These are phyloP conservation scores for Trematosphaeria pertusa DNA, from an alignment of 2,329 filamentous ascomycete genomes.

Conservation along the genomic window DNA sequence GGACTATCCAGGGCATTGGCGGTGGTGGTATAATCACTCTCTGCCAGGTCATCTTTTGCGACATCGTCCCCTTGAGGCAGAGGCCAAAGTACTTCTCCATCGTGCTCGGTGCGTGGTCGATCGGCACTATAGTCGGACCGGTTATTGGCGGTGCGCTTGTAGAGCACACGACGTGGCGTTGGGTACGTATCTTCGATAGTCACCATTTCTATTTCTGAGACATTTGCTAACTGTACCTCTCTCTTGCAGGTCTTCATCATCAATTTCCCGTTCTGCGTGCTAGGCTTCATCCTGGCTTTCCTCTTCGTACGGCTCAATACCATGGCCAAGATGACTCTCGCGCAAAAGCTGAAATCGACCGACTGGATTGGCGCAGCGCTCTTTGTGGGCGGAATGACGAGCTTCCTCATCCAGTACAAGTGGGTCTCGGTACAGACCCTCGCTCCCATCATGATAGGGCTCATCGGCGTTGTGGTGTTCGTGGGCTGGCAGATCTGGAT, in stretches of 20 bases:
- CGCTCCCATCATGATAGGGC: constrained; percentile 48
- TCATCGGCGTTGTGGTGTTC: constrained; percentile 37
- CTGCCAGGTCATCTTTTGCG: constrained; percentile 53
- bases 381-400: constrained; percentile 47
- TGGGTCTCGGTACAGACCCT: constrained; percentile 52
- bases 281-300: constrained; percentile 31
- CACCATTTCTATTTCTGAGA: no score
- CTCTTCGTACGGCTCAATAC: constrained; percentile 31
- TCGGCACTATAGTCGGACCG: constrained; percentile 62
- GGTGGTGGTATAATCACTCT: constrained; percentile 51
- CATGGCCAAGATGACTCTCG: constrained; percentile 21
- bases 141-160: constrained; percentile 59
- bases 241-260: no score
- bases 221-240: no score
- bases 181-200: no score
- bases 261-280: constrained; percentile 62
- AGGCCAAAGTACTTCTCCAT: constrained; percentile 52
- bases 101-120: constrained; percentile 55
- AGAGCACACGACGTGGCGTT: constrained; percentile 62
- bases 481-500: constrained; percentile 46
- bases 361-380: constrained; percentile 55
- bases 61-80: constrained; percentile 52
- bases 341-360: constrained; percentile 35
- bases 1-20: constrained; percentile 48
- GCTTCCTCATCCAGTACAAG: constrained; percentile 48